Evolutionary conservation across 1,284 basidiomycete species (phyloP), one percentile per base, ranked within the genome.

Genomic region (Microbotryomycetes sp.): DNA sequence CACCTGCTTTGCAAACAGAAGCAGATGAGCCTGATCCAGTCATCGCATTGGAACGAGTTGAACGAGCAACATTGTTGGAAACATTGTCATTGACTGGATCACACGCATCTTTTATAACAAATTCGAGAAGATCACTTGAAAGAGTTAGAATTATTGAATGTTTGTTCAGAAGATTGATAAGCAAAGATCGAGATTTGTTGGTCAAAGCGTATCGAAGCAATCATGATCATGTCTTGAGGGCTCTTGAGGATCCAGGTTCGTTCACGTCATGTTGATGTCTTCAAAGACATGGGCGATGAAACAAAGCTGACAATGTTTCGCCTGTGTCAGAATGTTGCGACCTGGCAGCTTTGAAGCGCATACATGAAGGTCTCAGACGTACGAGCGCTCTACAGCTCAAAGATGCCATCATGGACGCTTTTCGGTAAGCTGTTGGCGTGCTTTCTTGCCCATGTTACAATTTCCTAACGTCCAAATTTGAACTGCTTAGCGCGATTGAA

Each of bases 121-220:
- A 69, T 26, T 58, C 55, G 6, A 30, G 59, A 32, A 69, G 66
- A 56, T 58, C 54, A 23, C 62, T 69, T 52, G 65, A 69, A 52
- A 49, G 67, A 12, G 67, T 69, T 0, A 45, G 67, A n/a, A 62
- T 69, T 26, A 62, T 69, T 55, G 67, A 69, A 54, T 69, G 67
- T 42, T 31, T 69, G 22, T 67, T 69, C 15, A 28, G 67, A 28
- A 25, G 67, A 30, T 28, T 69, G 52, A 65, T 69, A 31, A 53
- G 58, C 15, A 23, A 60, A 14, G 67, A 69, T 46, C 58, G 62
- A 46, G 63, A 62, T 31, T 42, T 69, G 31, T 45, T 69, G 2
- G 65, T 69, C 31, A 62, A 62, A 32, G 64, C 67, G n/a, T 69
- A 69, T 51, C 54, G 67, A 31, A 56, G 65, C 15, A 65, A 62